Evolutionary conservation across 140 eudicot genomes (phyloP), one percentile per base, ranked within the genome.

Genomic region (Oenanthe javanica): DNA sequence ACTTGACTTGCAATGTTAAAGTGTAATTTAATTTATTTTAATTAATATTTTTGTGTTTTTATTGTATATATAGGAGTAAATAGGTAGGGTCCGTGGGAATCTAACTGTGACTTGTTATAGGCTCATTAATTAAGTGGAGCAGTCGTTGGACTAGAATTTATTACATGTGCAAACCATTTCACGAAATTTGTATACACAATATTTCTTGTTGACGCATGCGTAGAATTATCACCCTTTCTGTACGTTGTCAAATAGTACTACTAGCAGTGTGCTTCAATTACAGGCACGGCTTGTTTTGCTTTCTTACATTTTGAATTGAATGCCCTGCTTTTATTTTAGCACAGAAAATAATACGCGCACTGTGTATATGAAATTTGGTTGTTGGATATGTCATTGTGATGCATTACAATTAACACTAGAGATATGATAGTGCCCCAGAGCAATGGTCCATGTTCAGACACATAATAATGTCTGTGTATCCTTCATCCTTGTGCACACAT

Each of bases 101-200:
- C 69, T 61, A 61, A 61, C 69, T n/a, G 69, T n/a, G 14, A 61
- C 69, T n/a, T n/a, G 36, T 61, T 61, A 31, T 67, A 25, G 73
- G 43, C 9, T 67, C 42, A 25, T 27, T 67, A 27, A 67, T 31
- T 67, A 31, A 31, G 73, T 27, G 73, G 0, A 31, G 45, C 73
- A 67, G 73, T 31, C 12, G 73, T 67, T 67, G 73, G 73, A 67
- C 45, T 67, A 67, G 42, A 67, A 67, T 67, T 67, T 67, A 67
- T 9, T 67, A 67, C 69, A 61, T 61, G 69, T 61, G 69, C 69
- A 61, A n/a, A 61, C 69, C 69, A 21, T 61, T 61, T 61, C 69
- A 61, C 69, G 69, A 61, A 21, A 61, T 61, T n/a, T 61, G 36
- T 59, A 61, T n/a, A 61, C 69, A 61, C 69, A n/a, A 0, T n/a